phyloP scores from a whole-genome alignment of 2,329 filamentous ascomycete species.

The Ramichloridium luteum region DNA sequence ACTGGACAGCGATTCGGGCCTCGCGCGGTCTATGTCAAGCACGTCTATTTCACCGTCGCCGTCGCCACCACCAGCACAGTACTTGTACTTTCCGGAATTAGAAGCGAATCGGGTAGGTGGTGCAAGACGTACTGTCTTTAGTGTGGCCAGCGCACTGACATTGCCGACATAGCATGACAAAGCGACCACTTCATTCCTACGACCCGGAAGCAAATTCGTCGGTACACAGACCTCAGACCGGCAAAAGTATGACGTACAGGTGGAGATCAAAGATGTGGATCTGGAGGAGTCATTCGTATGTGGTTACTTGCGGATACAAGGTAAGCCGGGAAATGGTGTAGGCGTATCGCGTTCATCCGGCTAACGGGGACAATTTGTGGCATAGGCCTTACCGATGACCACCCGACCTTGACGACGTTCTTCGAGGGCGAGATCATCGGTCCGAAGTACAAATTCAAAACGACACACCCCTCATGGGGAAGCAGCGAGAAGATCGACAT shows the following conservation, averaged over 20 bases:
- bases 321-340: slow-evolving; percentile 42
- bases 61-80: slow-evolving; percentile 15
- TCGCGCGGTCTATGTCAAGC: slow-evolving; percentile 19
- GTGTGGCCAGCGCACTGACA: neutral
- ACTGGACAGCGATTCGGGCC: slow-evolving; percentile 18
- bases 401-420: slow-evolving; percentile 94
- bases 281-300: slow-evolving; percentile 89
- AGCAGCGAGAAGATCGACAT: slow-evolving; percentile 84
- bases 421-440: slow-evolving; percentile 98
- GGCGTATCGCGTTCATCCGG: neutral
- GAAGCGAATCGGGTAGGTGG: slow-evolving; percentile 16
- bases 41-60: slow-evolving; percentile 16
- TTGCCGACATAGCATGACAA: slow-evolving; percentile 43
- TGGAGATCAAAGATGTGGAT: slow-evolving; percentile 93
- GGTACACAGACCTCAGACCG: slow-evolving; percentile 89
- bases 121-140: neutral
- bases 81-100: slow-evolving; percentile 18
- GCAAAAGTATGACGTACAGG: slow-evolving; percentile 89
- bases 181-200: slow-evolving; percentile 74
- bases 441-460: slow-evolving; percentile 85
- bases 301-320: slow-evolving; percentile 91
- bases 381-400: slow-evolving; percentile 80
- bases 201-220: slow-evolving; percentile 74
- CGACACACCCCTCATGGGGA: slow-evolving; percentile 80
- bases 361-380: slow-evolving; percentile 7